phyloP scores from a whole-genome alignment of 2,329 filamentous ascomycete genomes.

The Penicillium sclerotiorum region DNA sequence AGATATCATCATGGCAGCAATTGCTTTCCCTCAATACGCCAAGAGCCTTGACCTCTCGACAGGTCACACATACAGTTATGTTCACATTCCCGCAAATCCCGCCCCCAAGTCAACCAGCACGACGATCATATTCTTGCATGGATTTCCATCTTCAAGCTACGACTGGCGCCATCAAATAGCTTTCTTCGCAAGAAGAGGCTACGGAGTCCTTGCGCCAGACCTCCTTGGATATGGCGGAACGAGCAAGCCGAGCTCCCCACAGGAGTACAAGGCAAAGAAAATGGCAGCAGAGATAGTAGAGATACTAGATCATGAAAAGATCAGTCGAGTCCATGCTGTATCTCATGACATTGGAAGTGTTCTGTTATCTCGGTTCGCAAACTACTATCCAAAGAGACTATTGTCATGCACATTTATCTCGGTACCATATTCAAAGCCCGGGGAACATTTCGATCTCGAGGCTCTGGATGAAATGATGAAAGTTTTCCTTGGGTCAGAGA shows the following conservation, averaged over 20 bases:
- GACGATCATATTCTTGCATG: constrained; percentile 53
- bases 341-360: constrained; percentile 30
- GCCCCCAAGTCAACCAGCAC: constrained; percentile 17
- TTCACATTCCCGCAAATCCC: constrained; percentile 29
- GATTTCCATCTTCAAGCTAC: constrained; percentile 50
- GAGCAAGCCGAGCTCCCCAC: constrained; percentile 30
- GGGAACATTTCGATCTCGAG: constrained; percentile 23
- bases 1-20: constrained; percentile 24
- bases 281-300: constrained; percentile 40
- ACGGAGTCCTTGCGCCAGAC: constrained; percentile 50
- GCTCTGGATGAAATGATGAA: constrained; percentile 24
- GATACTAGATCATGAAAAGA: constrained; percentile 33
- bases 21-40: constrained; percentile 21
- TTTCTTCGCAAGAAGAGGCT: constrained; percentile 38
- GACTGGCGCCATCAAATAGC: constrained; percentile 49
- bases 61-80: constrained; percentile 31
- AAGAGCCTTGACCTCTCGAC: constrained; percentile 20
- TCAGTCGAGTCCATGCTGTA: constrained; percentile 25
- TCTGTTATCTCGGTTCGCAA: constrained; percentile 29
- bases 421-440: constrained; percentile 24
- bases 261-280: constrained; percentile 32
- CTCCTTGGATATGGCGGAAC: constrained; percentile 45
- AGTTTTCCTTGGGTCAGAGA: constrained; percentile 23
- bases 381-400: constrained; percentile 24
- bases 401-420: constrained; percentile 23